A percentile compares a stretch with the other conserved stretches of the same genome.
These are phyloP conservation scores for Candida pseudoglaebosa DNA, from an alignment of 805 yeast genomes.

Conservation along the genomic window DNA sequence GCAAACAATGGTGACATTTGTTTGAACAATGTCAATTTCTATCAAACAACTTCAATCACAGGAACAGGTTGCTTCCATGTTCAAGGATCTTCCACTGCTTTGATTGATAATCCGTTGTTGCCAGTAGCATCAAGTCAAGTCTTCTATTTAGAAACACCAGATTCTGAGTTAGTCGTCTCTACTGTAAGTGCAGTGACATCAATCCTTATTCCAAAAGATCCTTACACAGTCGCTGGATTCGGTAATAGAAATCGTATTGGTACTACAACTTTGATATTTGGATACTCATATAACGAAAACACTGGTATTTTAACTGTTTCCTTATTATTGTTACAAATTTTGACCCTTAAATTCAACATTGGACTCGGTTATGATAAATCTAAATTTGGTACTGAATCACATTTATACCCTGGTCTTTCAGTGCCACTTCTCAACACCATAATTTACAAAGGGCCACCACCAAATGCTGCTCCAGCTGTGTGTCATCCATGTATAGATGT, in stretches of 20 bases:
- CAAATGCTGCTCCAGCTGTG: not conserved
- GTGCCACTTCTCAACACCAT: not conserved
- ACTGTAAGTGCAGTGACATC: conserved; percentile 9
- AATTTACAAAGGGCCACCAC: conserved; percentile 1
- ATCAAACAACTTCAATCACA: conserved; percentile 17
- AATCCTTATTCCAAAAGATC: conserved; percentile 4
- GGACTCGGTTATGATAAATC: conserved; percentile 19
- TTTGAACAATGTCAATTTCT: conserved; percentile 18
- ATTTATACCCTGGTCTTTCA: not conserved
- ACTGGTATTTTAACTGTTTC: conserved; percentile 19
- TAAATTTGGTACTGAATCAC: conserved; percentile 9
- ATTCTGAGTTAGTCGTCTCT: conserved; percentile 17
- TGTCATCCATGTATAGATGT: not conserved
- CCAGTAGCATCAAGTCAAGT: conserved; percentile 10
- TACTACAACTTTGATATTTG: not conserved
- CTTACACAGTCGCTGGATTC: conserved; percentile 16
- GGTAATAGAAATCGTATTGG: conserved; percentile 18
- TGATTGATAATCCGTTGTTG: conserved; percentile 7
- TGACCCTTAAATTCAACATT: conserved; percentile 14
- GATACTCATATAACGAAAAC: conserved; percentile 8
- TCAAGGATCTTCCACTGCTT: conserved; percentile 11
- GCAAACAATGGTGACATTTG: conserved; percentile 23
- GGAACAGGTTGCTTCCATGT: conserved; percentile 28
- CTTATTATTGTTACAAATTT: conserved; percentile 1
- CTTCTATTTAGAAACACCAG: conserved; percentile 11